Evolutionary conservation across 225 moss, liverwort and hornwort genomes (phyloP), one percentile per base, ranked within the genome.

Genomic region (Physcomitrellopsis africana): DNA sequence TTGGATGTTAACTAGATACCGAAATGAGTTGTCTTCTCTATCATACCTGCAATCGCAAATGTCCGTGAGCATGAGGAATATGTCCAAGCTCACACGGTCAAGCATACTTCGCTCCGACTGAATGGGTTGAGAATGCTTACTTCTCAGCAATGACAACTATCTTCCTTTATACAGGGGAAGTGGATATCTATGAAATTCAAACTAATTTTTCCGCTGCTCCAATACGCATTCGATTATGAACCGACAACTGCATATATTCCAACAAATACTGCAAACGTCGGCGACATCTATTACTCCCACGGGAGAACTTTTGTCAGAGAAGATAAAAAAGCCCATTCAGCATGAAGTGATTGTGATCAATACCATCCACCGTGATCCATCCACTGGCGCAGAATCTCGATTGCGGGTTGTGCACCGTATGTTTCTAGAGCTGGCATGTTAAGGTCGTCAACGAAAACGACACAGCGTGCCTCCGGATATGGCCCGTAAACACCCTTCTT

Each of bases 341-440:
- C 3, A 41, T 41, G 41, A 7, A 64, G 9, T 41, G 41, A 22
- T 72, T 1, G 3, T 17, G 0, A 4, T 63, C 0, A 13, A 65
- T 89, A 94, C 94, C 94, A 94, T 62, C 94, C 94, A 70, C 90
- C 86, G 4, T 94, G 94, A 79, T 94, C 94, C 94, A 94, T 94
- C 94, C 94, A 94, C n/a, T 94, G 94, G 47, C 94, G 90, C 41
- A 94, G 70, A 70, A 94, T 90, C 51, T 92, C 94, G 23, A 94
- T 94, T 0, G 94, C 92, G 53, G 94, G 94, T 32, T 94, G 92
- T 44, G 94, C 94, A 69, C 94, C 94, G 58, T 89, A 94, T 13
- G 89, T 84, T 83, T 94, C 94, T 60, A 91, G 87, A 1, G 90
- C 80, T n/a, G 90, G 94, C 94, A 94, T 92, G 16, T 94, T 94